phyloP scores from a whole-genome alignment of 257 asterid genomes.

The Solanum peruvianum region DNA sequence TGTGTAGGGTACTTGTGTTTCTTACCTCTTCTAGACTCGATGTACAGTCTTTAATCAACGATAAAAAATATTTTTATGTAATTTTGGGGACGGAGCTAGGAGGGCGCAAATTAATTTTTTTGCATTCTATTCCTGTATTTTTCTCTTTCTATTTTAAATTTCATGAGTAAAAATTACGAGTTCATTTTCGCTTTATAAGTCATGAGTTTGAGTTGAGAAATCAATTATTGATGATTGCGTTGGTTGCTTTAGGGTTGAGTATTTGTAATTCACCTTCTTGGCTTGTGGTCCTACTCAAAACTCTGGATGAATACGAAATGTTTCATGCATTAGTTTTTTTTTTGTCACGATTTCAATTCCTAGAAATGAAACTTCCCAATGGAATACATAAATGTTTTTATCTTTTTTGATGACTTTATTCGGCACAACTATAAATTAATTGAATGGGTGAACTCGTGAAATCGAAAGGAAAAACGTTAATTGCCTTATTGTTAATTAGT shows the following conservation, averaged over 20 bases:
- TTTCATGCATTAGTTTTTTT: accelerated
- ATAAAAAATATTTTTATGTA: not conserved
- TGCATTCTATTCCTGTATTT: not conserved
- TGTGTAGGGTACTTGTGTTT: not conserved
- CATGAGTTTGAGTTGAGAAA: not conserved
- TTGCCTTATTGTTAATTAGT: too few relatives aligned
- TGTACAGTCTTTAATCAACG: not conserved
- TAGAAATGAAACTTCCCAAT: not conserved
- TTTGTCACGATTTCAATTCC: not conserved
- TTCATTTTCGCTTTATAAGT: not conserved
- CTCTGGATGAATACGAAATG: not conserved
- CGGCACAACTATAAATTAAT: too few relatives aligned
- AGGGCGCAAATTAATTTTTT: not conserved
- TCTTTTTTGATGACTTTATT: too few relatives aligned
- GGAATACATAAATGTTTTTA: not conserved
- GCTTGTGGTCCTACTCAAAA: not conserved
- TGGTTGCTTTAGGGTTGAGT: not conserved
- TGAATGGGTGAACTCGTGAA: too few relatives aligned
- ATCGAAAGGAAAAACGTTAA: too few relatives aligned
- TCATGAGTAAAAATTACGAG: accelerated
- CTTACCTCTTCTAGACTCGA: not conserved
- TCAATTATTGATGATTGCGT: not conserved
- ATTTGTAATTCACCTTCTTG: not conserved
- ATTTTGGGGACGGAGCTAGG: not conserved
- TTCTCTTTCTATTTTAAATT: not conserved